These are phyloP conservation scores for Nematodospora anomalae DNA, from an alignment of 1,139 yeast genomes.

Conservation along the genomic window DNA sequence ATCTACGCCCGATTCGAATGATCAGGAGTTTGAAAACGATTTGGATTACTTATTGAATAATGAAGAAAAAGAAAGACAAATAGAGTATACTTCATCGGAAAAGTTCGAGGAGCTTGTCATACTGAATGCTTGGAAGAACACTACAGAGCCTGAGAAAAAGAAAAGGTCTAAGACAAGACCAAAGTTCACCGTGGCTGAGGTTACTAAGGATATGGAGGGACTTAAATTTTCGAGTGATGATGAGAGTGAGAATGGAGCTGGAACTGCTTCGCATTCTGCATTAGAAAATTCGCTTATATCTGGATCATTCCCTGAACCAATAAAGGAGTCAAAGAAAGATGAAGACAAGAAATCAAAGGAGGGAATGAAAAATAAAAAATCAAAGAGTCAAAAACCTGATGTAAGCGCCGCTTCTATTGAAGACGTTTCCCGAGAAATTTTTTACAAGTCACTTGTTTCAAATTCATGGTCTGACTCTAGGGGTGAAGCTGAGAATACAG, in stretches of 20 bases:
- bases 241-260: conserved; percentile 13
- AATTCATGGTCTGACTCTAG: not conserved
- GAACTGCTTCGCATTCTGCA: not conserved
- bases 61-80: conserved; percentile 6
- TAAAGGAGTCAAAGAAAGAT: not conserved
- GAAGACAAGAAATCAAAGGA: not conserved
- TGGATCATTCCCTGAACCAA: not conserved
- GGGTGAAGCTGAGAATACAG: not conserved
- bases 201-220: conserved; percentile 27
- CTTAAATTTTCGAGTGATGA: conserved; percentile 27
- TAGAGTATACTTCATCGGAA: not conserved
- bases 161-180: not conserved
- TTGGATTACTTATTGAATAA: conserved; percentile 18
- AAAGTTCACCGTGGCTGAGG: conserved; percentile 20
- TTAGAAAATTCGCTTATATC: not conserved
- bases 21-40: conserved; percentile 18
- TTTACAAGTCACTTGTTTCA: no score
- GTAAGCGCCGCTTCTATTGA: no score
- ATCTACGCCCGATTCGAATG: conserved; percentile 10
- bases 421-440: no score
- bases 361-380: not conserved
- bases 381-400: no score
- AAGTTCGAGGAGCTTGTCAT: conserved; percentile 6
- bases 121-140: conserved; percentile 7
- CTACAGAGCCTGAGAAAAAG: conserved; percentile 1